These are phyloP conservation scores for Nemania diffusa DNA, from an alignment of 2,329 filamentous ascomycete genomes.

Conservation along the genomic window DNA sequence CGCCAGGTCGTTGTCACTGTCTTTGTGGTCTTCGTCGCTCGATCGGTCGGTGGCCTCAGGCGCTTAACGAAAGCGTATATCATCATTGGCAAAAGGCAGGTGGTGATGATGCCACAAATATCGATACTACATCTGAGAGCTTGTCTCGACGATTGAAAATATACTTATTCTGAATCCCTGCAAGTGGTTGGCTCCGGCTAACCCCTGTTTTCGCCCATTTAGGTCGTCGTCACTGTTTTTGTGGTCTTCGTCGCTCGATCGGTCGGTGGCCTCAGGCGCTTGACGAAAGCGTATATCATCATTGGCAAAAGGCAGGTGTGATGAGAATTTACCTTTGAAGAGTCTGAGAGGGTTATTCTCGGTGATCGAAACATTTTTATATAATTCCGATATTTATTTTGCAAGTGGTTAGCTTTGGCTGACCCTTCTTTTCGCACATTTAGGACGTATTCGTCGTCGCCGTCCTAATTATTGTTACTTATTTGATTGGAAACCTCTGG, in stretches of 20 bases:
- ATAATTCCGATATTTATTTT: conserved; percentile 6
- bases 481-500: conserved; percentile 7
- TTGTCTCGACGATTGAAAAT: conserved; percentile 7
- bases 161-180: conserved; percentile 16
- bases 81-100: conserved; percentile 17
- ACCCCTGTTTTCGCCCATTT: conserved; percentile 10
- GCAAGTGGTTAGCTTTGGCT: conserved; percentile 13
- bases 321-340: conserved; percentile 15
- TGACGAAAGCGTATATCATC: conserved; percentile 17
- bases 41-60: conserved; percentile 10
- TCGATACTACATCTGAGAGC: conserved; percentile 20
- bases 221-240: conserved; percentile 6
- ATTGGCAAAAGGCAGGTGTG: conserved; percentile 17
- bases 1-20: conserved; percentile 3
- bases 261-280: conserved; percentile 12
- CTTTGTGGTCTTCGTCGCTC: conserved; percentile 4
- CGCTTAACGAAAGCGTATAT: conserved; percentile 14
- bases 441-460: conserved; percentile 15
- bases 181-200: conserved; percentile 12
- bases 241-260: conserved; percentile 1
- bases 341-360: conserved; percentile 13
- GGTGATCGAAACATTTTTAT: conserved; percentile 12
- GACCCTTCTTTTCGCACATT: conserved; percentile 7
- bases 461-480: background rate
- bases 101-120: too few relatives aligned